Evolutionary conservation across 371 early-diverging fungal species (phyloP).

Genomic region (Actinomortierella ambigua): DNA sequence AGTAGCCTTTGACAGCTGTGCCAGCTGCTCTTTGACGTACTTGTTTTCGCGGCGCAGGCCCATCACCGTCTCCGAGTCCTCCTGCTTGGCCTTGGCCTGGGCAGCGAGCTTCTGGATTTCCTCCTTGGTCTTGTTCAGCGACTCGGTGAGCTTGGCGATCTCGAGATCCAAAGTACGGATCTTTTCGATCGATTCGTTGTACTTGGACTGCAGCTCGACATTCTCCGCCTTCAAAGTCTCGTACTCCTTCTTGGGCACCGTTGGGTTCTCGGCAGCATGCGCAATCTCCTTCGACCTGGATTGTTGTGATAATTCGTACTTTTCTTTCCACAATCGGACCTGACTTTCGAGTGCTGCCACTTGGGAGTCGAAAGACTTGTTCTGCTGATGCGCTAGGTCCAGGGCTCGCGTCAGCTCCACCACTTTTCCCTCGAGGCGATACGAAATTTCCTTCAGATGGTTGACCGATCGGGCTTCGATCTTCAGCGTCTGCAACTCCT

Average conservation of each 20-base stretch:
- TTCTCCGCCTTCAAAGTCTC: constrained; percentile 58
- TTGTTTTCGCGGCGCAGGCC: constrained; percentile 47
- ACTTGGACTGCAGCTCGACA: constrained; percentile 53
- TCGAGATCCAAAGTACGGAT: constrained; percentile 70
- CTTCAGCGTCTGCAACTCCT: constrained; percentile 65
- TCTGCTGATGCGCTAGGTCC: constrained; percentile 73
- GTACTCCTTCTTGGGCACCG: constrained; percentile 62
- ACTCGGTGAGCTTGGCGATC: constrained; percentile 63
- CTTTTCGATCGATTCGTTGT: constrained; percentile 54
- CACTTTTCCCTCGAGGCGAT: constrained; percentile 94
- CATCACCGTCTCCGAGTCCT: constrained; percentile 44
- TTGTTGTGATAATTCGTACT: constrained; percentile 58
- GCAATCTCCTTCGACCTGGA: constrained; percentile 57
- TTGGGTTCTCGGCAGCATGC: constrained; percentile 53
- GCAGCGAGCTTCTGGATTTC: constrained; percentile 72
- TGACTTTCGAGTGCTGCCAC: constrained; percentile 68
- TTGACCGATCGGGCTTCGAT: constrained; percentile 88
- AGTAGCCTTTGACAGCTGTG: constrained; percentile 46
- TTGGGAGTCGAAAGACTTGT: constrained; percentile 59
- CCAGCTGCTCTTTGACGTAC: constrained; percentile 45
- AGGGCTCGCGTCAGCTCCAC: constrained; percentile 91
- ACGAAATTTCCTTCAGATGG: constrained; percentile 90
- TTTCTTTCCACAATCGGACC: constrained; percentile 70
- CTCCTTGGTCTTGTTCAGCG: constrained; percentile 65
- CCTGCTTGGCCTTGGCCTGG: constrained; percentile 42